phyloP scores from a whole-genome alignment of 176 grass and related monocot species.

The Microstegium vimineum region DNA sequence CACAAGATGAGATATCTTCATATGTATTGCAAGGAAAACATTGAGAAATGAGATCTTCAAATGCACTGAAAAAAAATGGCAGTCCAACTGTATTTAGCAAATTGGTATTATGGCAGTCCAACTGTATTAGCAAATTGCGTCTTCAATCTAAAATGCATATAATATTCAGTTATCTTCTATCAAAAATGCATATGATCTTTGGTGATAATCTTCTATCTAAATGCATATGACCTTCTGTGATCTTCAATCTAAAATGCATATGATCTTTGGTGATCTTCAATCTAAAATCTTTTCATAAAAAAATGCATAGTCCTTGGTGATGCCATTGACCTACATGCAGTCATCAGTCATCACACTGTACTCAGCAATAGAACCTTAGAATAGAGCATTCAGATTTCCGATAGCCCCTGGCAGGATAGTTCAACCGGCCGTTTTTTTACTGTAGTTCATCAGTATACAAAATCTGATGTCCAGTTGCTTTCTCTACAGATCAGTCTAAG shows the following conservation, averaged over 20 bases:
- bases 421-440: neutral
- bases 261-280: neutral
- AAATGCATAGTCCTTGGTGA: neutral
- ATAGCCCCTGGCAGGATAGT: neutral
- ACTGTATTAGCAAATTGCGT: neutral
- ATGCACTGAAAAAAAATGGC: neutral
- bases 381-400: neutral
- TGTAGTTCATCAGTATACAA: neutral
- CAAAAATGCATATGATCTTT: neutral
- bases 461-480: constrained; percentile 1
- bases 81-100: neutral
- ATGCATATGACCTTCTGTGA: neutral
- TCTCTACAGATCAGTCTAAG: neutral
- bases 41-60: neutral
- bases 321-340: too few relatives aligned
- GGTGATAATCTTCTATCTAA: neutral
- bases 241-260: neutral
- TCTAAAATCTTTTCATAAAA: too few relatives aligned
- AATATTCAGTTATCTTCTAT: too few relatives aligned
- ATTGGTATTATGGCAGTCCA: neutral
- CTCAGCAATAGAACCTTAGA: neutral
- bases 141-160: neutral
- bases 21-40: neutral
- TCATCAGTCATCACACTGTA: too few relatives aligned
- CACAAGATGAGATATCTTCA: neutral